A percentile compares a stretch with the other conserved stretches of the same genome.
Conservation (phyloP, 371 early-diverging fungal genomes). For the Rhizomucor pusillus region DNA sequence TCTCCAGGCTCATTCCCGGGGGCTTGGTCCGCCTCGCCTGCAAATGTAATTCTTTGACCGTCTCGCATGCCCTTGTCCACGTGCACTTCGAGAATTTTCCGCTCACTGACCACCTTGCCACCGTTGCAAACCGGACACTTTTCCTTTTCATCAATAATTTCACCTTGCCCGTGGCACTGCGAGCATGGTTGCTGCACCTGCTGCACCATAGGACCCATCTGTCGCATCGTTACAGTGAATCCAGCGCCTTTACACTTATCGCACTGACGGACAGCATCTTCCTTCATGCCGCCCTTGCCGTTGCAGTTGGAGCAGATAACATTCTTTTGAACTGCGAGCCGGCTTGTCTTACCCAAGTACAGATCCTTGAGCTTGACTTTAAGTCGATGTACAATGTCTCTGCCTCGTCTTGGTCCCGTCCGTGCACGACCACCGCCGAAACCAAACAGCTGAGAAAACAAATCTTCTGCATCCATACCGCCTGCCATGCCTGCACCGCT, state of each 20-base stretch:
- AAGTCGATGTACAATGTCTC: slow-evolving; percentile 77
- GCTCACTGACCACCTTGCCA: slow-evolving; percentile 72
- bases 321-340: slow-evolving; percentile 86
- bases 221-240: slow-evolving; percentile 80
- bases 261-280: slow-evolving; percentile 70
- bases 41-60: slow-evolving; percentile 91
- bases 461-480: slow-evolving; percentile 77
- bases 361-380: slow-evolving; percentile 93
- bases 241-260: slow-evolving; percentile 82
- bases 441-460: slow-evolving; percentile 87
- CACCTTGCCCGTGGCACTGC: slow-evolving; percentile 87
- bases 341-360: slow-evolving; percentile 90
- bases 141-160: slow-evolving; percentile 83
- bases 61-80: slow-evolving; percentile 96
- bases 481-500: slow-evolving; percentile 61
- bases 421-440: slow-evolving; percentile 69
- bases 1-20: slow-evolving; percentile 77
- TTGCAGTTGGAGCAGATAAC: slow-evolving; percentile 81
- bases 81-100: slow-evolving; percentile 84
- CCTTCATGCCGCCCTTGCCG: slow-evolving; percentile 73
- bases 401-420: slow-evolving; percentile 71
- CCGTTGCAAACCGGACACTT: slow-evolving; percentile 88
- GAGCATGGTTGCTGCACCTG: slow-evolving; percentile 94
- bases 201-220: slow-evolving; percentile 98
- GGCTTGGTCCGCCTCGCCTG: slow-evolving; percentile 89